Evolutionary conservation across 1,284 basidiomycete species (phyloP), one percentile per base, ranked within the genome.

Genomic region (Moesziomyces sp.): DNA sequence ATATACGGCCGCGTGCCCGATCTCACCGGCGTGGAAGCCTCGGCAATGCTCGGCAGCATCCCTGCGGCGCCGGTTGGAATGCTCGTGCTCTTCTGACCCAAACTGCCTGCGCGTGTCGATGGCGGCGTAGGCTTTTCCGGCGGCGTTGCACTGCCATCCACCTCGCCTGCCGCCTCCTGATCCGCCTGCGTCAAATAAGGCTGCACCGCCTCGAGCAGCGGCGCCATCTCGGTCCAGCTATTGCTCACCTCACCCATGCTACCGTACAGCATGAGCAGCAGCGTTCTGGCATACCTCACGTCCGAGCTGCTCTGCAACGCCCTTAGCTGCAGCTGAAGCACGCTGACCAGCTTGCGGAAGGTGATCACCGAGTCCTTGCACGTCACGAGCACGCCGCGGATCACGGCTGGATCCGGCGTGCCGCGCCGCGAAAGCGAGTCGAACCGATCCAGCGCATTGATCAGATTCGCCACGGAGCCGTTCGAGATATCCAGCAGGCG

Each of bases 361-460:
- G 91, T 90, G 19, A 89, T 88, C 24, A 97, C 90, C 56, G 90
- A 92, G 81, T 97, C 93, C 72, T 90, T 89, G 80, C 94, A 94
- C 35, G 89, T 90, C 81, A 93, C 91, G 18, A 97, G 86, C 11
- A 99, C 89, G 19, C 87, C 88, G 35, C 91, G 89, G 74, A 96
- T 93, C 21, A 93, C 87, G 13, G 71, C 58, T 0, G 88, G 85
- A 3, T 93, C 89, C 0, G 92, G 88, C 9, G 91, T 90, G 13
- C 89, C 84, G 65, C 90, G 89, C 65, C 91, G 88, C 56, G 92
- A 91, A 75, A 90, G 88, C 2, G 91, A 88, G 83, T 99, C 97
- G 85, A 98, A 98, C 19, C 91, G 90, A 83, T 98, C 97, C 46
- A 99, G 88, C 0, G 93, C 90, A 62, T 90, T 89, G 83, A 98